phyloP scores from a whole-genome alignment of 176 grass and related monocot species.

The Avena atlantica region DNA sequence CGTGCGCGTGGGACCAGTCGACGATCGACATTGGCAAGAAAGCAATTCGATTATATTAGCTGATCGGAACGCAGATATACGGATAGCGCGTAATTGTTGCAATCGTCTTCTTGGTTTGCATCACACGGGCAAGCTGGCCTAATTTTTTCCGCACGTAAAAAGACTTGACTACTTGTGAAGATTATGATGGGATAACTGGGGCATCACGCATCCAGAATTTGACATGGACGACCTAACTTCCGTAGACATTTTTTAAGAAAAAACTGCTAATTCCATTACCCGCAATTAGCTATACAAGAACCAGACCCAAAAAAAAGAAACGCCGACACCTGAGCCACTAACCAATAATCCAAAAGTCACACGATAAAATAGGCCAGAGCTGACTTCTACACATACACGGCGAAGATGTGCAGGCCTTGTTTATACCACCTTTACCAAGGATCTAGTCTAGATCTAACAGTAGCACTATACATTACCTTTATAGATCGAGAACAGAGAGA shows the following conservation, averaged over 20 bases:
- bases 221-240: constrained; percentile 26
- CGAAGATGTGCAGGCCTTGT: constrained; percentile 3
- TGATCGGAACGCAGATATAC: neutral
- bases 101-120: neutral
- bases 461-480: no score
- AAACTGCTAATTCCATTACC: neutral
- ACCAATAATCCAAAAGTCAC: constrained; percentile 31
- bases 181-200: neutral
- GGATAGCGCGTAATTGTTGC: neutral
- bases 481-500: no score
- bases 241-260: neutral
- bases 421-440: no score
- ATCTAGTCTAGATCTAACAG: no score
- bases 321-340: constrained; percentile 37
- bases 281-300: neutral
- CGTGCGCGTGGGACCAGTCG: no score
- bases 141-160: neutral
- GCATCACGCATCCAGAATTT: neutral
- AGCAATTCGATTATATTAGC: neutral
- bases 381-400: constrained; percentile 11
- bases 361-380: constrained; percentile 20
- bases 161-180: neutral
- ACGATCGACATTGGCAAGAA: neutral
- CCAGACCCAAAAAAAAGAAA: neutral
- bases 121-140: neutral